Base-by-base conservation (phyloP, 2,329 filamentous ascomycete genomes). In the Stromatinia cepivora region DNA sequence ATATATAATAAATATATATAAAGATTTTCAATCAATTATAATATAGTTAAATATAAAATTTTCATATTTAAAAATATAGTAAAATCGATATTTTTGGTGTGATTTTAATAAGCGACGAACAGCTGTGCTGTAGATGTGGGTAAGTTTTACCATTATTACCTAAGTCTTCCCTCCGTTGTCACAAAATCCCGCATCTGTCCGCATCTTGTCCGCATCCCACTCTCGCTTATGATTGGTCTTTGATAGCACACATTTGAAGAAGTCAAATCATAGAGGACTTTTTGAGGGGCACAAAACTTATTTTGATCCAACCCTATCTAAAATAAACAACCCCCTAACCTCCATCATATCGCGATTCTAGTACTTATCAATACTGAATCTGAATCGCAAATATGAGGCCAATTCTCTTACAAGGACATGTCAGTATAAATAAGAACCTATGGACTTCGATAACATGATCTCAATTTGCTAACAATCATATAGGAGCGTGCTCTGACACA, bases 321-420 rank as follows among this genome's bases (percentile, higher is more conserved):
- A 48, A 56, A n/a, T n/a, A 53, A 67, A 64, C 59, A 42, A 64
- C 53, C 48, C 39, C 46, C 59, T n/a, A 56, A 34, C 39, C 58
- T 45, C 66, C 39, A 50, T 61, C 63, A 46, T 57, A 58, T 46
- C 61, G 61, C n/a, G 56, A 62, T 67, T 48, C 45, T 17, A 62
- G 65, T 67, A 52, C 5, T 6, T 39, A 42, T 62, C 31, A 25
- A 70, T 56, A 66, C 53, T 52, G 57, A 72, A 67, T 71, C 53
- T 52, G 57, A 72, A 67, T 71, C 70, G 79, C 81, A 84, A 93
- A 82, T 72, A 99, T 99, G 95, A 93, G 95, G 85, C 95, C 95
- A 80, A 96, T 97, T 82, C 86, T 99, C 78, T 88, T 99, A 78
- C 90, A 93, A 81, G 95, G 95, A 82, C 95, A 99, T 89, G 89